Evolutionary conservation across 192 early-diverging fungal species (phyloP).

Genomic region (Paraglomus occultum): DNA sequence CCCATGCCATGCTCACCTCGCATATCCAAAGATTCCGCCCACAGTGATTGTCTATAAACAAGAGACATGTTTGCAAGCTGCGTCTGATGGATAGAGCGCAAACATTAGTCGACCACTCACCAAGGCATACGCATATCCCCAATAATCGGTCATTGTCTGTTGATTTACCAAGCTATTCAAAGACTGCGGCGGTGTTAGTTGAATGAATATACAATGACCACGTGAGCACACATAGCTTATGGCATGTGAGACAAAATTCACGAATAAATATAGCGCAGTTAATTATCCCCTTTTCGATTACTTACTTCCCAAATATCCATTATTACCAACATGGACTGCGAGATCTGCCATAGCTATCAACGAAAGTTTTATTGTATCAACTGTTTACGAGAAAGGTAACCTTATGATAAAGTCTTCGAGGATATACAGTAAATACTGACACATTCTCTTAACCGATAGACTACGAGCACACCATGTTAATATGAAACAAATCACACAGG

Average conservation of each 20-base stretch:
- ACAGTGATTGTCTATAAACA: constrained; percentile 14
- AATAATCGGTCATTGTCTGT: constrained; percentile 22
- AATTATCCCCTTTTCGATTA: neutral
- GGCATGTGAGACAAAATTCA: neutral
- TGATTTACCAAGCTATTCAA: neutral
- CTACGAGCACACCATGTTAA: neutral
- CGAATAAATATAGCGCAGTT: constrained; percentile 10
- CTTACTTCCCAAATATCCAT: neutral
- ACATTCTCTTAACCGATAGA: neutral
- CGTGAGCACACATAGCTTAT: neutral
- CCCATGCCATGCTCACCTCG: neutral
- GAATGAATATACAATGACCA: neutral
- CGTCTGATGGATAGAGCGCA: neutral
- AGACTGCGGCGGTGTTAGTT: neutral
- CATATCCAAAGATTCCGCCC: constrained; percentile 34
- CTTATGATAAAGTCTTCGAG: neutral
- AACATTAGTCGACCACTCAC: neutral
- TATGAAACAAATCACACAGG: constrained; percentile 13
- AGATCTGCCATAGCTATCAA: constrained; percentile 27
- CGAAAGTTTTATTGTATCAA: constrained; percentile 21
- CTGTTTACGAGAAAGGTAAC: constrained; percentile 24
- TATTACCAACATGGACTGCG: constrained; percentile 22
- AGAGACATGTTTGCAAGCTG: neutral
- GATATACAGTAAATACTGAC: neutral
- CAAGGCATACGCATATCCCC: constrained; percentile 31